phyloP scores from a whole-genome alignment of 257 asterid genomes.

The Verbascum thapsus region DNA sequence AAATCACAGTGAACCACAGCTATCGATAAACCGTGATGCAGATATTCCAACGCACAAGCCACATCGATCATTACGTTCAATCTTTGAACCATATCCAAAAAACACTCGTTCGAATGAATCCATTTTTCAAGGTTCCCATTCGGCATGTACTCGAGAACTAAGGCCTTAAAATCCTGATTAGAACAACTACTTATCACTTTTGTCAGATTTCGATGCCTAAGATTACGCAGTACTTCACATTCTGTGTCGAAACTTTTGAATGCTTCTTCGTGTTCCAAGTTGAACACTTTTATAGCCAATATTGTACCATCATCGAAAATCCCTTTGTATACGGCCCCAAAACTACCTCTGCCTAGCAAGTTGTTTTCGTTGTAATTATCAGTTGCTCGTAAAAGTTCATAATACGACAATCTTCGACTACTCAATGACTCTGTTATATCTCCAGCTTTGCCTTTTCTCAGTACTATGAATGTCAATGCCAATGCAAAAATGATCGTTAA shows the following conservation, averaged over 20 bases:
- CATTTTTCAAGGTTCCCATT: slow-evolving; percentile 21
- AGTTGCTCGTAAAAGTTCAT: slow-evolving; percentile 11
- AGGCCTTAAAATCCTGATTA: slow-evolving; percentile 21
- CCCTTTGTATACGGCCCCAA: slow-evolving; percentile 28
- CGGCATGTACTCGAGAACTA: slow-evolving; percentile 22
- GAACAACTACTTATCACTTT: slow-evolving; percentile 16
- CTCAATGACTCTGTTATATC: neutral
- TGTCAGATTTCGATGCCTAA: slow-evolving; percentile 11
- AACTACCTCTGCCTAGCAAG: slow-evolving; percentile 25
- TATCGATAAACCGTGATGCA: slow-evolving; percentile 28
- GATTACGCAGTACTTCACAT: slow-evolving; percentile 13
- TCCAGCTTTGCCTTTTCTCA: neutral
- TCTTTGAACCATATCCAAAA: slow-evolving; percentile 23
- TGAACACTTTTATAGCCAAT: slow-evolving; percentile 19
- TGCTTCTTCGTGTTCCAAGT: slow-evolving; percentile 9
- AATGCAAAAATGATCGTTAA: neutral
- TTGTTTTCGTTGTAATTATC: neutral
- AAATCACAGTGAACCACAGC: slow-evolving; percentile 31
- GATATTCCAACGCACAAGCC: slow-evolving; percentile 33
- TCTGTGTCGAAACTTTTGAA: slow-evolving; percentile 21
- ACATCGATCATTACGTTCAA: slow-evolving; percentile 25
- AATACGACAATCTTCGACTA: neutral
- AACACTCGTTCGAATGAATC: slow-evolving; percentile 12
- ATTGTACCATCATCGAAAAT: neutral
- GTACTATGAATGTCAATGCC: neutral